These are phyloP conservation scores for Arthroderma uncinatum DNA, from an alignment of 2,329 filamentous ascomycete species.

Conservation along the genomic window DNA sequence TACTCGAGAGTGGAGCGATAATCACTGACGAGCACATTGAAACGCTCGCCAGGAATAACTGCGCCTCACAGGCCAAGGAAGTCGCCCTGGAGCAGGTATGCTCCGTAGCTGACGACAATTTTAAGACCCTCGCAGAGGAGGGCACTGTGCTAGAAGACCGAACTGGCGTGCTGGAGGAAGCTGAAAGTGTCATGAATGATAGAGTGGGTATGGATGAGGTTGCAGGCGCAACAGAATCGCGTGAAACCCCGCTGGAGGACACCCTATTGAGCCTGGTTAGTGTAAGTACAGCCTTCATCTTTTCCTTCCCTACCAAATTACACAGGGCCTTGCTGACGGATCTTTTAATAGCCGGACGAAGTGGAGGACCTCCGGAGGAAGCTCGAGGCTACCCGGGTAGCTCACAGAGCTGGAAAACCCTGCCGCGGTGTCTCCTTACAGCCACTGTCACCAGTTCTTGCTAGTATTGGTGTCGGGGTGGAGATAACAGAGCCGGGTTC, in stretches of 20 bases:
- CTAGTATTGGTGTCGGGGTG: neutral
- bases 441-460: neutral
- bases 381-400: slow-evolving; percentile 44
- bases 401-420: slow-evolving; percentile 22
- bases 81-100: slow-evolving; percentile 19
- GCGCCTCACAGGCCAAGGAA: neutral
- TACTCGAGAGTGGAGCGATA: slow-evolving; percentile 4
- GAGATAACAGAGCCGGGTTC: neutral
- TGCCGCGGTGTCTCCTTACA: neutral
- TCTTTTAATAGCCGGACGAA: slow-evolving; percentile 30
- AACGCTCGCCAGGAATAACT: no score
- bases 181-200: neutral
- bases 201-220: slow-evolving; percentile 17
- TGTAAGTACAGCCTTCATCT: slow-evolving; percentile 20
- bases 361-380: slow-evolving; percentile 45
- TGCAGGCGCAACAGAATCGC: slow-evolving; percentile 19
- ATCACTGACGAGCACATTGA: neutral
- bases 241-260: slow-evolving; percentile 26
- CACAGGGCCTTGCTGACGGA: neutral
- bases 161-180: neutral
- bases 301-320: neutral
- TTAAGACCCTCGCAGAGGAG: neutral
- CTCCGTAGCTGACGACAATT: slow-evolving; percentile 9
- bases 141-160: neutral
- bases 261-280: slow-evolving; percentile 48